Evolutionary conservation across 1,284 basidiomycete genomes (phyloP).

Genomic region (Calocybe gambosa): DNA sequence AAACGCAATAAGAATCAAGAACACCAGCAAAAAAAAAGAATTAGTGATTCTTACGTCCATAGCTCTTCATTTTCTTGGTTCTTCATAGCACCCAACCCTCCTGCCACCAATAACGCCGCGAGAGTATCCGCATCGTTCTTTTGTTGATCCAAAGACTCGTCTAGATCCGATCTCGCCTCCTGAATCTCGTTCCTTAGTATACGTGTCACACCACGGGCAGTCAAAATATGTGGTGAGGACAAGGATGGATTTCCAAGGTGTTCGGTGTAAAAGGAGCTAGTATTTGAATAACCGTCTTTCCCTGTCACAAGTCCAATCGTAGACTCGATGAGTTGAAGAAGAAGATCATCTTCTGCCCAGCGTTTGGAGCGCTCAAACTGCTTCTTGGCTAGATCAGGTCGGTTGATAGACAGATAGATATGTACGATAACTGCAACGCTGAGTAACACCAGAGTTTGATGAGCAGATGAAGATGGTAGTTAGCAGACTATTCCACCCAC

Average conservation of each 20-base stretch:
- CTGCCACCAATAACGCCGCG: constrained; percentile 62
- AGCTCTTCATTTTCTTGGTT: constrained; percentile 58
- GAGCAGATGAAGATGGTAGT: not conserved
- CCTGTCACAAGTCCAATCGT: constrained; percentile 80
- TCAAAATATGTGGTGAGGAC: constrained; percentile 68
- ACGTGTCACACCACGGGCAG: constrained; percentile 80
- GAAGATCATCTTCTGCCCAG: constrained; percentile 84
- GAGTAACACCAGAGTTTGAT: constrained; percentile 3
- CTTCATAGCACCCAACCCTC: constrained; percentile 54
- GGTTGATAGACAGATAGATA: constrained; percentile 80
- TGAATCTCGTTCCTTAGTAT: constrained; percentile 75
- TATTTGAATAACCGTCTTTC: constrained; percentile 66
- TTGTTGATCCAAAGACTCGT: constrained; percentile 66
- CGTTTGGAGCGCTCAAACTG: constrained; percentile 77
- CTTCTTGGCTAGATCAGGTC: constrained; percentile 81
- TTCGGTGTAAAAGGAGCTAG: constrained; percentile 86
- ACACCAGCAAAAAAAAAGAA: constrained; percentile 5
- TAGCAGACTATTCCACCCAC: constrained; percentile 41
- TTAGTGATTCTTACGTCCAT: constrained; percentile 51
- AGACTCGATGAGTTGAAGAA: constrained; percentile 87
- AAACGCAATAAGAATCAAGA: constrained; percentile 6
- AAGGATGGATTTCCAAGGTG: constrained; percentile 83
- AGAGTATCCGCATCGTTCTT: constrained; percentile 61
- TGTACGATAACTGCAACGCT: constrained; percentile 81
- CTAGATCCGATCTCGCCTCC: constrained; percentile 80